A percentile compares a stretch with the other conserved stretches of the same genome.
Conservation (phyloP, 768 basidiomycete genomes). For the Auricularia sp. region DNA sequence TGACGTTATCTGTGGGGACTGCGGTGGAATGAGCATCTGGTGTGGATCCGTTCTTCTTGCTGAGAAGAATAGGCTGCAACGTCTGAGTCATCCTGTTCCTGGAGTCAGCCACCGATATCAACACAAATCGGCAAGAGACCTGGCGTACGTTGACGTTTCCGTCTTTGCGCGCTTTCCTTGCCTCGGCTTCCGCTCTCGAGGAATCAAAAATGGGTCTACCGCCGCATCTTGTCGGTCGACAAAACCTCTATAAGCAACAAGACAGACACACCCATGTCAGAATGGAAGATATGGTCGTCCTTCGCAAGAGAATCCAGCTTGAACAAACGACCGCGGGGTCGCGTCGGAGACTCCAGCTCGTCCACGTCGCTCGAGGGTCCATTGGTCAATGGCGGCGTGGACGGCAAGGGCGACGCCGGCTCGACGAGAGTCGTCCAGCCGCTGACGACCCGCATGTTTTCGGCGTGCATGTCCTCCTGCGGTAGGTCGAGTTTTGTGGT, state of each 20-base stretch:
- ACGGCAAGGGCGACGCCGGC: background rate
- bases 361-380: background rate
- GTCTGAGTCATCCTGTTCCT: too few relatives aligned
- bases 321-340: background rate
- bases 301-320: background rate
- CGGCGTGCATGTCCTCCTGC: background rate
- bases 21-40: too few relatives aligned
- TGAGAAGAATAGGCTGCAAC: too few relatives aligned
- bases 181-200: too few relatives aligned
- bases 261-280: background rate
- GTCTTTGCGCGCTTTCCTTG: too few relatives aligned
- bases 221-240: too few relatives aligned
- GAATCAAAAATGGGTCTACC: too few relatives aligned
- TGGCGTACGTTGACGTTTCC: too few relatives aligned
- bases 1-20: too few relatives aligned
- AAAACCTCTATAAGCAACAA: background rate
- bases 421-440: background rate
- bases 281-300: background rate
- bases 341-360: background rate
- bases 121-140: too few relatives aligned
- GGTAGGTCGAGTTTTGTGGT: background rate
- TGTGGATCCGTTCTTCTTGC: too few relatives aligned
- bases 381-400: background rate
- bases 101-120: too few relatives aligned
- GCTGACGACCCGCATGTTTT: background rate